Evolutionary conservation across 2,329 filamentous ascomycete species (phyloP).

Genomic region (Penicillium sp.): DNA sequence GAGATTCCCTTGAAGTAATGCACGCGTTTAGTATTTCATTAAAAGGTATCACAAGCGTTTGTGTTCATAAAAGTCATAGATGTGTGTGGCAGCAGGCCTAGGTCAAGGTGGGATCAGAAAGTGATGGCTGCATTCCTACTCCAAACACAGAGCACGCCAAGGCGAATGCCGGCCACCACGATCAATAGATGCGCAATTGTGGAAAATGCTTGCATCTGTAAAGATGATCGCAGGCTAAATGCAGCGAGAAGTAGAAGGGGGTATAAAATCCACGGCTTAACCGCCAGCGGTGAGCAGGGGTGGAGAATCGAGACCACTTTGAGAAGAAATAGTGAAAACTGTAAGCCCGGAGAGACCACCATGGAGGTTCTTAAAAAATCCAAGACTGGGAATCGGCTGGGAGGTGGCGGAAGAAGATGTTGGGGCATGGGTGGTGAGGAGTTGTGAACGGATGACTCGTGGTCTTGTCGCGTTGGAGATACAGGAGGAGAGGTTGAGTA

Average conservation of each 20-base stretch:
- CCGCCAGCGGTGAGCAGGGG: slow-evolving; percentile 70
- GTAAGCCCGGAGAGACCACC: slow-evolving; percentile 44
- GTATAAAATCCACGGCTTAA: slow-evolving; percentile 63
- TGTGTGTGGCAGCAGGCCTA: background rate
- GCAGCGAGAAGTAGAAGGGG: slow-evolving; percentile 68
- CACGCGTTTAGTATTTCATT: background rate
- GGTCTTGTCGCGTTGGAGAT: slow-evolving; percentile 22
- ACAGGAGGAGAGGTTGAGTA: slow-evolving; percentile 26
- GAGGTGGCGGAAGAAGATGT: slow-evolving; percentile 45
- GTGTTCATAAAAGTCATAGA: slow-evolving; percentile 3
- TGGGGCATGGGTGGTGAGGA: slow-evolving; percentile 5
- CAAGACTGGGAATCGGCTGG: slow-evolving; percentile 28
- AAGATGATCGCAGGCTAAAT: slow-evolving; percentile 53
- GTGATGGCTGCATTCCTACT: slow-evolving; percentile 2
- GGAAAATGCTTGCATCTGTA: slow-evolving; percentile 41
- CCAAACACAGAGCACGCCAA: slow-evolving; percentile 35
- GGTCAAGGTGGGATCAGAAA: background rate
- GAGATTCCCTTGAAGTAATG: background rate
- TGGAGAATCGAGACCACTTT: slow-evolving; percentile 66
- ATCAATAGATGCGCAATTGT: slow-evolving; percentile 49
- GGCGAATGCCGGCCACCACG: slow-evolving; percentile 42
- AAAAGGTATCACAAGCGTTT: background rate
- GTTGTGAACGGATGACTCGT: slow-evolving; percentile 2
- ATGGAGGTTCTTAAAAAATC: slow-evolving; percentile 21
- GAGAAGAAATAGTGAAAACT: slow-evolving; percentile 62